A percentile compares a stretch with the other conserved stretches of the same genome.
Evolutionary conservation across 495 filamentous ascomycete genomes (phyloP).

Genomic region (Lasiosphaeria ovina): DNA sequence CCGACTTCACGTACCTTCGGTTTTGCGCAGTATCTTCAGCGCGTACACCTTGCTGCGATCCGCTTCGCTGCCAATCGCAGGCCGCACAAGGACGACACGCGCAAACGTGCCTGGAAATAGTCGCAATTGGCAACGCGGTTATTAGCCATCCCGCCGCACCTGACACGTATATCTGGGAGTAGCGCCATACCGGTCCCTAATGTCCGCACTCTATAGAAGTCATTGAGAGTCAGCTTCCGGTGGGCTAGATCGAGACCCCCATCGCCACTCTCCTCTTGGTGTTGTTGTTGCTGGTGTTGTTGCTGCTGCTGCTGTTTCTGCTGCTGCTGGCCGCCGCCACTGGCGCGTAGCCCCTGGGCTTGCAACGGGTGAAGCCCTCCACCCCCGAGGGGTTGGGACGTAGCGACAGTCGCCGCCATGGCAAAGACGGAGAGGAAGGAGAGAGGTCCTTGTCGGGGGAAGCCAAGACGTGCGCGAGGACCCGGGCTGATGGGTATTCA

Average conservation of each 20-base stretch:
- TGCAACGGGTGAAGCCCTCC: conserved; percentile 34
- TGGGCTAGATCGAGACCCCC: conserved; percentile 23
- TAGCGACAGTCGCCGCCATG: conserved; percentile 37
- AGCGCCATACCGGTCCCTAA: conserved; percentile 72
- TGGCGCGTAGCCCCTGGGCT: conserved; percentile 21
- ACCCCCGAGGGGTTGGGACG: conserved; percentile 25
- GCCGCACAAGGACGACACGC: conserved; percentile 83
- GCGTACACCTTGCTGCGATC: conserved; percentile 76
- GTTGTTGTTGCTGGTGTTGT: conserved; percentile 11
- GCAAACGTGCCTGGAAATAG: conserved; percentile 79
- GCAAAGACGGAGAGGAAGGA: background rate
- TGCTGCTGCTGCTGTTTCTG: conserved; percentile 21
- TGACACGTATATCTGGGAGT: background rate
- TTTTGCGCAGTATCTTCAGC: conserved; percentile 90
- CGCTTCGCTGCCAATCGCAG: conserved; percentile 50
- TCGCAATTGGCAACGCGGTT: background rate
- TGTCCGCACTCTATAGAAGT: conserved; percentile 86
- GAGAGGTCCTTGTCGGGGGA: too few species aligned
- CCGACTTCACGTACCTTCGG: conserved; percentile 50
- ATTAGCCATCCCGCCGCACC: background rate
- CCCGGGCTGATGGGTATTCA: too few species aligned
- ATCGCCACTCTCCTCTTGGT: conserved; percentile 10
- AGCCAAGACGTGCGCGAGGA: conserved; percentile 2
- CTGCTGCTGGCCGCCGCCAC: conserved; percentile 15
- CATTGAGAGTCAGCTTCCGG: conserved; percentile 49